Base-by-base conservation (phyloP, 1,284 basidiomycete genomes). In the Takashimella koratensis region DNA sequence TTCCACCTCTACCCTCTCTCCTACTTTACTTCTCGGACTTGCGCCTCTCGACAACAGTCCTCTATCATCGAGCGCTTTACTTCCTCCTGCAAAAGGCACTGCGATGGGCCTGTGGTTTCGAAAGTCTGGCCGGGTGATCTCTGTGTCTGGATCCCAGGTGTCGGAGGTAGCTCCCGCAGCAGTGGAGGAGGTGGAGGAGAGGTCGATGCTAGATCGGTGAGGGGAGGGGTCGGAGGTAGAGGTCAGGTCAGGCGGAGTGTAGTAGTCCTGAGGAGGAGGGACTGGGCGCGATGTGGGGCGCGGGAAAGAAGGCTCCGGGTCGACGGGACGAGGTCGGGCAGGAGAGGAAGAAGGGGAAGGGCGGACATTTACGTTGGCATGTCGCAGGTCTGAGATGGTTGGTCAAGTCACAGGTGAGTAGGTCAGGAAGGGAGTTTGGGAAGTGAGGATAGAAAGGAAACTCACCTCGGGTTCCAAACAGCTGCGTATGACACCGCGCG, bases 381-480 rank as follows among this genome's bases (percentile, higher is more conserved):
- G 65, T 4, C 73, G 65, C 3, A 76, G 67, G 52, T 74, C 74
- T 73, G 53, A 8, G 2, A 48, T 55, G 43, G 53, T 53, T 5
- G 20, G 3, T 23, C 1, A 16, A 4, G 23, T 24, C n/a, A 26
- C 20, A n/a, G n/a, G 13, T n/a, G n/a, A n/a, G n/a, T n/a, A n/a
- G n/a, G n/a, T n/a, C n/a, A n/a, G n/a, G n/a, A n/a, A n/a, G n/a
- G n/a, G n/a, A 11, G n/a, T 20, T 24, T 3, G 11, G 23, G 10
- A 36, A 36, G 30, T 36, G 30, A 8, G 30, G 30, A 16, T n/a
- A 3, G 36, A 26, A 42, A 11, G 20, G 4, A 11, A 16, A 53
- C 66, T 54, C 51, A 74, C 73, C 69, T 63, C 69, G 54, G 1
- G 74, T 74, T 3, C 72, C 72, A 56, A 71, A 75, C 4, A 70